Evolutionary conservation across 768 basidiomycete species (phyloP).

Genomic region (Ephemerocybe angulata): DNA sequence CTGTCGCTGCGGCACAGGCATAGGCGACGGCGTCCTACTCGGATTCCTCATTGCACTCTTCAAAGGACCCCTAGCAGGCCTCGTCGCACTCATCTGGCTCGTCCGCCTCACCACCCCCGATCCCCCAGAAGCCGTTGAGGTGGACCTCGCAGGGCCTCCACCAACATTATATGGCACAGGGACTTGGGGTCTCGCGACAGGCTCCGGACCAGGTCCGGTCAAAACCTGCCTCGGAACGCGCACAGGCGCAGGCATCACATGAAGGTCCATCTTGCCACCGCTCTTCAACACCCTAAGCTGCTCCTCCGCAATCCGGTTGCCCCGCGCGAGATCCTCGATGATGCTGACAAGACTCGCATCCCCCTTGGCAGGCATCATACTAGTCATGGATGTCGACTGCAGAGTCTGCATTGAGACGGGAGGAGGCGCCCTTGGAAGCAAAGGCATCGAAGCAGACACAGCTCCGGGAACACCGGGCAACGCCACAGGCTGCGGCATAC

Average conservation of each 20-base stretch:
- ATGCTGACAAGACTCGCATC: constrained; percentile 58
- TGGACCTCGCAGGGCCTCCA: background rate
- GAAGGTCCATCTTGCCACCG: background rate
- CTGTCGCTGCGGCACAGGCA: background rate
- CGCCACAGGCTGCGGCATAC: constrained; percentile 2
- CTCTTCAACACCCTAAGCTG: constrained; percentile 12
- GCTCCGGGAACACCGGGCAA: constrained; percentile 3
- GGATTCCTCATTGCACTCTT: constrained; percentile 59
- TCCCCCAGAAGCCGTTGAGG: background rate
- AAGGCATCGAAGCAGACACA: background rate
- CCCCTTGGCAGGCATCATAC: background rate
- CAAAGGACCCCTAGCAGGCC: constrained; percentile 47
- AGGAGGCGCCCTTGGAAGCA: constrained; percentile 2
- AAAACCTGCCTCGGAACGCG: constrained; percentile 4
- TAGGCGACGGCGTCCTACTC: constrained; percentile 41
- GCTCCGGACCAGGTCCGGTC: background rate
- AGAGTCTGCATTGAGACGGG: background rate
- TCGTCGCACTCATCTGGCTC: constrained; percentile 6
- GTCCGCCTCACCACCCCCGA: background rate
- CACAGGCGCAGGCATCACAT: constrained; percentile 4
- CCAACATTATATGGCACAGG: background rate
- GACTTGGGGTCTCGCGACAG: background rate
- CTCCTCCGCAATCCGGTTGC: constrained; percentile 24
- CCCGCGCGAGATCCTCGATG: constrained; percentile 55
- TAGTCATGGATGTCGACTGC: background rate